Conservation (phyloP, 371 early-diverging fungal species). For the Zancudomyces culisetae region DNA sequence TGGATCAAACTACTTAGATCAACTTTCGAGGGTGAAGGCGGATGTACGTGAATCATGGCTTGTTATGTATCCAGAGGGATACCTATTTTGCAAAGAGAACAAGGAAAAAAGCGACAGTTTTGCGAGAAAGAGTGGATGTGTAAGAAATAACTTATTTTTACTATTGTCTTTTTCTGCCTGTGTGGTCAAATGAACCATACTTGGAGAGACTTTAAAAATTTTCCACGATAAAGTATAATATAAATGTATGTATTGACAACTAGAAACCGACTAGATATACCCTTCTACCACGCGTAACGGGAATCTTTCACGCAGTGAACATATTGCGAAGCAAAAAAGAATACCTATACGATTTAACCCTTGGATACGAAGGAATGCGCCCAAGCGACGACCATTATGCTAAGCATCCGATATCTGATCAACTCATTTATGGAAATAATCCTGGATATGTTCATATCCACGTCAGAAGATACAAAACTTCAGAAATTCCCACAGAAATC, state of each 20-base stretch:
- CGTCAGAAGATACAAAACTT: constrained; percentile 41
- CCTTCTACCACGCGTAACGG: constrained; percentile 59
- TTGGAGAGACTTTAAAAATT: too few relatives aligned
- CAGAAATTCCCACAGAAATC: constrained; percentile 36
- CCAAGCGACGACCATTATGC: constrained; percentile 24
- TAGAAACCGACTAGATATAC: constrained; percentile 21
- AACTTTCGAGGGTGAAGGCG: constrained; percentile 14
- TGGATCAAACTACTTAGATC: constrained; percentile 29
- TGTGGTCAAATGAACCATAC: too few relatives aligned
- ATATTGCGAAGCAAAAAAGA: constrained; percentile 37
- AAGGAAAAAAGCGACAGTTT: constrained; percentile 15
- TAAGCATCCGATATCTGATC: neutral
- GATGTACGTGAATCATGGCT: constrained; percentile 52
- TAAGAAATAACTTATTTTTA: neutral
- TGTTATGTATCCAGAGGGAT: constrained; percentile 83
- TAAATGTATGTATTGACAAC: neutral
- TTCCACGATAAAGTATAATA: too few relatives aligned
- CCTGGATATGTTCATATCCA: constrained; percentile 31
- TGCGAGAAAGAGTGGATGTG: constrained; percentile 12
- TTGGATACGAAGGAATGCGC: constrained; percentile 62
- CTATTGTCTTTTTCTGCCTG: too few relatives aligned
- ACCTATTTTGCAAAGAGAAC: constrained; percentile 29
- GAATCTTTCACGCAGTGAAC: constrained; percentile 39
- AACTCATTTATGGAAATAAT: neutral
- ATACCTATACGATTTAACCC: constrained; percentile 63